These are phyloP conservation scores for Lolium multiflorum DNA, from an alignment of 176 grass and related monocot species.

Conservation along the genomic window DNA sequence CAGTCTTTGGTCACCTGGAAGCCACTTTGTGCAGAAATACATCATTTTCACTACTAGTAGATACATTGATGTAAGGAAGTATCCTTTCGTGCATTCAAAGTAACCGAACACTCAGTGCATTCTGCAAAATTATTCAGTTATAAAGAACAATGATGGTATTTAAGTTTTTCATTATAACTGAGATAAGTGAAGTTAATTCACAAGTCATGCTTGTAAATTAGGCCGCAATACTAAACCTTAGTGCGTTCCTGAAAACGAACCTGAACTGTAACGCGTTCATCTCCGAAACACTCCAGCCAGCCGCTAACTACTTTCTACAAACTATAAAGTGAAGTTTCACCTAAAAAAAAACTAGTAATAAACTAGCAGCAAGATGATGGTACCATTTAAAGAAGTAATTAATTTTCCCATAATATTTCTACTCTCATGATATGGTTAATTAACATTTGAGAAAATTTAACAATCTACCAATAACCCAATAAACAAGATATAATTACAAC, in stretches of 20 bases:
- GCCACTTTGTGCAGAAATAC: background rate
- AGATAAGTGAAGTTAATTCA: background rate
- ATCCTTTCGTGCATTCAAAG: slow-evolving; percentile 26
- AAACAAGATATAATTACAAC: no score
- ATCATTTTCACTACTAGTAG: background rate
- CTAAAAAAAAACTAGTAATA: background rate
- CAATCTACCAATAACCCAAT: no score
- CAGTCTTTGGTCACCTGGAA: background rate
- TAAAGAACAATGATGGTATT: background rate
- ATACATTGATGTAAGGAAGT: background rate
- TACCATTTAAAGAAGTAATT: no score
- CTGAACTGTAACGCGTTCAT: background rate
- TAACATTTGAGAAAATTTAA: background rate
- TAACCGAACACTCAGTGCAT: background rate
- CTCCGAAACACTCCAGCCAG: no score
- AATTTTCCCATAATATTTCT: no score
- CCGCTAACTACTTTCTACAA: background rate
- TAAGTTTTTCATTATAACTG: background rate
- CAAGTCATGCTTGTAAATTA: background rate
- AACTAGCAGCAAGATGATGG: no score
- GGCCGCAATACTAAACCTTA: background rate
- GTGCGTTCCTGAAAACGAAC: background rate
- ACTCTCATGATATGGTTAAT: background rate
- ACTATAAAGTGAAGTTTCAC: background rate
- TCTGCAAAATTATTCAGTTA: background rate